Evolutionary conservation across 768 basidiomycete genomes (phyloP), one percentile per base, ranked within the genome.

Genomic region (Lactarius hengduanensis): DNA sequence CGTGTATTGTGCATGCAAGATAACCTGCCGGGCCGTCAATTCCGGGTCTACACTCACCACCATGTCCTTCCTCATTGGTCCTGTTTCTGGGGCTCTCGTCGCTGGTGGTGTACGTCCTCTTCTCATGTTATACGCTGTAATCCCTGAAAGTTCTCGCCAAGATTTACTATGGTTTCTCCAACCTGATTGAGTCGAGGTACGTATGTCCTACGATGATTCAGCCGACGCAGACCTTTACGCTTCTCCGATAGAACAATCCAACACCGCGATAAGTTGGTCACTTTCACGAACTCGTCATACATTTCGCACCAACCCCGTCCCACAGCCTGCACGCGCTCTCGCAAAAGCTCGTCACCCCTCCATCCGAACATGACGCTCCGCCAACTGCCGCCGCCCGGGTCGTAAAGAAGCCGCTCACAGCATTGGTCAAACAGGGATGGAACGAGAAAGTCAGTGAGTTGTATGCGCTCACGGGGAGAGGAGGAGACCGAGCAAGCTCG

Each of bases 161-260:
- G 69, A 40, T 88, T 6, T 90, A 89, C 76, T 89, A 89, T 74
- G 88, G 86, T 28, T 86, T 89, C 73, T 89, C 87, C 3, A 85
- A 82, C 71, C 72, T 88, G 74, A 86, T 89, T 57, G 81, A 83
- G 58, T 81, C 82, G 55, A 80, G 80, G 88, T 86, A 61, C 47
- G 80, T 72, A 15, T 54, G 32, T 50, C 43, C 53, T 53, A 57
- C 64, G 55, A 32, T 28, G 30, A 22, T 15, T 41, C 38, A 58
- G 40, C 13, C 64, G 50, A 32, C 30, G 7, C 32, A n/a, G 59
- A 30, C 20, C 11, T 60, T 65, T 47, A 56, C 61, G 56, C 57
- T 60, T 53, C 13, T 36, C 34, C 56, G 50, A 41, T 64, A 89
- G 86, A 71, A 88, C 85, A 34, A 79, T 82, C 64, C 82, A 81